Evolutionary conservation across 2,329 filamentous ascomycete species (phyloP).

Genomic region (Ophiosphaerella herpotricha): DNA sequence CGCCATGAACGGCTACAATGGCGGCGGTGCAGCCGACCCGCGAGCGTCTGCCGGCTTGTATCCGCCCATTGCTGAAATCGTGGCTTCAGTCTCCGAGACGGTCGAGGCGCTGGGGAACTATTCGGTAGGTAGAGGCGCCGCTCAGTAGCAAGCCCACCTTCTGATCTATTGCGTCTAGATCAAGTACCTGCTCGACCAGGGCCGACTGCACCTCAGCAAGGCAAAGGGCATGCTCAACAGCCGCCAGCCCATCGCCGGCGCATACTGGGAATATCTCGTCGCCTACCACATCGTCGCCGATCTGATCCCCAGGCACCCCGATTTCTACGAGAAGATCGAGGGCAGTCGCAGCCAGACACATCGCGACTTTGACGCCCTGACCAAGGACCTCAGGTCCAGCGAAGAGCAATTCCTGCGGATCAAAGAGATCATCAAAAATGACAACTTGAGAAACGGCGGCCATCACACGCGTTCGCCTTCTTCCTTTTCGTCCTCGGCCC

Average conservation of each 20-base stretch:
- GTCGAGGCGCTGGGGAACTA: slow-evolving; percentile 34
- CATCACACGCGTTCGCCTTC: slow-evolving; percentile 24
- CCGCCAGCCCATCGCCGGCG: slow-evolving; percentile 66
- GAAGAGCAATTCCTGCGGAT: slow-evolving; percentile 53
- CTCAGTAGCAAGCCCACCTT: background rate
- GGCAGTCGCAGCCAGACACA: slow-evolving; percentile 56
- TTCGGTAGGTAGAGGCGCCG: slow-evolving; percentile 26
- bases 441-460: slow-evolving; percentile 63
- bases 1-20: slow-evolving; percentile 41
- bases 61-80: slow-evolving; percentile 52
- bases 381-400: slow-evolving; percentile 39
- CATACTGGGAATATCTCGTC: slow-evolving; percentile 82
- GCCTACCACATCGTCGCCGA: slow-evolving; percentile 80
- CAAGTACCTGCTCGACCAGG: slow-evolving; percentile 47
- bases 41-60: slow-evolving; percentile 27
- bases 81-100: slow-evolving; percentile 45
- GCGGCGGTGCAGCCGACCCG: slow-evolving; percentile 28
- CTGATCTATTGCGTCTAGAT: slow-evolving; percentile 34
- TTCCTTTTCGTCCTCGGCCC: slow-evolving; percentile 15
- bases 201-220: slow-evolving; percentile 47
- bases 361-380: slow-evolving; percentile 49
- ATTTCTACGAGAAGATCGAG: slow-evolving; percentile 67
- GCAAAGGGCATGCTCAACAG: slow-evolving; percentile 58
- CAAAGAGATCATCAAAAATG: slow-evolving; percentile 56
- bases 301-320: slow-evolving; percentile 74